Evolutionary conservation across 2,329 filamentous ascomycete species (phyloP).

Genomic region (Xylaria sp.): DNA sequence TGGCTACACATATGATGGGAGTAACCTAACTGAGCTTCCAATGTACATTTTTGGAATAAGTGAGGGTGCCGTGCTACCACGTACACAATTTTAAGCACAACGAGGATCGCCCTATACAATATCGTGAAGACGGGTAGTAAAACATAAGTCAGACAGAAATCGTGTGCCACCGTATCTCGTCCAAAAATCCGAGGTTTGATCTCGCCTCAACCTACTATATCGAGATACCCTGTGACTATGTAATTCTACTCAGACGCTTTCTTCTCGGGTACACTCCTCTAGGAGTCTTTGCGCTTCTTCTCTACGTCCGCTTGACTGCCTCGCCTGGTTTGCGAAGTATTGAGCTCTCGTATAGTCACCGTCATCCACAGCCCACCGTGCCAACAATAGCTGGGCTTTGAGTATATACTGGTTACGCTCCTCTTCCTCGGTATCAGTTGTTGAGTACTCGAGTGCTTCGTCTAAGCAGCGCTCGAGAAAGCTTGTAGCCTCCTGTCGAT

Average conservation of each 20-base stretch:
- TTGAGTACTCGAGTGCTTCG: constrained; percentile 7
- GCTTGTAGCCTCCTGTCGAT: constrained; percentile 2
- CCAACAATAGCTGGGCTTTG: constrained; percentile 8
- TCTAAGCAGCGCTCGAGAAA: constrained; percentile 16
- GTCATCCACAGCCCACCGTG: too few relatives aligned
- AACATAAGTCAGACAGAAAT: neutral
- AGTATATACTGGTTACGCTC: neutral
- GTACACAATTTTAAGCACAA: too few relatives aligned
- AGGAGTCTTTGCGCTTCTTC: constrained; percentile 4
- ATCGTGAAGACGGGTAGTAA: neutral
- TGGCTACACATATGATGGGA: too few relatives aligned
- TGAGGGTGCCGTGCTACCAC: too few relatives aligned
- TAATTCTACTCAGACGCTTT: neutral
- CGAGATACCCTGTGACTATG: neutral
- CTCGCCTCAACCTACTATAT: neutral
- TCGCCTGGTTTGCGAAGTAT: neutral
- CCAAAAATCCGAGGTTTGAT: too few relatives aligned
- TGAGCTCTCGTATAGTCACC: constrained; percentile 3
- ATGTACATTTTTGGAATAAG: too few relatives aligned
- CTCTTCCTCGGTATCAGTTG: neutral
- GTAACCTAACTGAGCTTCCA: too few relatives aligned
- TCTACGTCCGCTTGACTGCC: neutral
- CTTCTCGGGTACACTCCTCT: neutral
- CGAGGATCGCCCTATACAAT: too few relatives aligned
- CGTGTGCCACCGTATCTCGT: neutral